phyloP scores from a whole-genome alignment of 1,139 yeast species.

The Saccharomyces uvarum region DNA sequence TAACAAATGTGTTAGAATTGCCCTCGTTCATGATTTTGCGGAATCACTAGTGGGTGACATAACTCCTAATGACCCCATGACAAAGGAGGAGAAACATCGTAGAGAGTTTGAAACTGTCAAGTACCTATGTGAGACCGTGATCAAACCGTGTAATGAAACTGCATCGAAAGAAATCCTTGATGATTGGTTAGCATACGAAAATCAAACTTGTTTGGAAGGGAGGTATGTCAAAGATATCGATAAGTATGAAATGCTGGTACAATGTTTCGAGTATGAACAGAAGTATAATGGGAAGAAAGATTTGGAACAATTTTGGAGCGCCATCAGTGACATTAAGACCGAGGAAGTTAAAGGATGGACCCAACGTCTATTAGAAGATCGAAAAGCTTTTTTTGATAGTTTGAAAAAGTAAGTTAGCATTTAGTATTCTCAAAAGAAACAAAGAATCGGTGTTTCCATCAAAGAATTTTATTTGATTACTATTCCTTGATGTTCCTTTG shows the following conservation, averaged over 20 bases:
- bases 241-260: constrained; percentile 86
- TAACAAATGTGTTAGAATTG: constrained; percentile 71
- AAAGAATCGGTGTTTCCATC: background rate
- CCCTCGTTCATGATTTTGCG: constrained; percentile 89
- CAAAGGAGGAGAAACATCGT: constrained; percentile 68
- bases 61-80: constrained; percentile 71
- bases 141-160: constrained; percentile 52
- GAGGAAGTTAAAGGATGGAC: constrained; percentile 68
- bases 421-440: background rate
- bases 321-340: constrained; percentile 60
- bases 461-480: background rate
- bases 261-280: constrained; percentile 85
- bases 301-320: constrained; percentile 62
- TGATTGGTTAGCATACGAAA: constrained; percentile 88
- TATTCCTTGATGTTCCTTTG: background rate
- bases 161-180: constrained; percentile 64
- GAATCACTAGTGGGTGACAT: constrained; percentile 92
- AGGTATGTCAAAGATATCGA: constrained; percentile 90
- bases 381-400: constrained; percentile 37
- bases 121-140: constrained; percentile 50
- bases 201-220: constrained; percentile 74
- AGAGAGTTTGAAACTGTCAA: constrained; percentile 72
- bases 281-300: constrained; percentile 48
- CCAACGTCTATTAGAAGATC: constrained; percentile 53
- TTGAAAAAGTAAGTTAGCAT: background rate